Evolutionary conservation across 2,329 filamentous ascomycete genomes (phyloP), one percentile per base, ranked within the genome.

Genomic region (Microdochium bolleyi): DNA sequence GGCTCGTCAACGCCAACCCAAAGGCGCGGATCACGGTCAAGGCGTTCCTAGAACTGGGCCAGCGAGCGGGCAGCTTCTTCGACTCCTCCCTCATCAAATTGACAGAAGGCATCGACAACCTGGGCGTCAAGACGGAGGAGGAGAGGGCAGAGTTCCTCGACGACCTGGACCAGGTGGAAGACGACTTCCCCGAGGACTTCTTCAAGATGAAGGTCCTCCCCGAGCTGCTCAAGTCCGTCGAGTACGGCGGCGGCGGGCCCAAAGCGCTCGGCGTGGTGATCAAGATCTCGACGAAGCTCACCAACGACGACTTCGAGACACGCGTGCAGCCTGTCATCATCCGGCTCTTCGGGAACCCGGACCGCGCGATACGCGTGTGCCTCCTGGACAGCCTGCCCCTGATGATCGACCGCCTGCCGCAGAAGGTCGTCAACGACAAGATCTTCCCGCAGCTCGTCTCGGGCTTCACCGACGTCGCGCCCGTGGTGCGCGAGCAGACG

Each of bases 361-460:
- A 99, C 67, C 83, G 94, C 59, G 94, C 91, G 3, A 86, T 97
- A 55, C 84, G 94, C 41, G 92, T 99, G 2, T 96, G 89, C 63
- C 73, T 99, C 49, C 73, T 99, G 51, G 92, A 97, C 66, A 95
- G 88, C 63, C 73, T 99, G 8, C 88, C 91, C 1, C 69, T 86
- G 30, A 96, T 97, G 85, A 95, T 97, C 57, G 92, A 96, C 62
- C 86, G 89, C 55, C 72, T 99, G 48, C 78, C 91, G 1, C 89
- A 92, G 61, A 96, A 90, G 69, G 76, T 89, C 51, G 90, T 99
- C 56, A 96, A 92, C 63, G 92, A 96, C 68, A 96, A 92, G 69
- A 95, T 99, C 57, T 99, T 96, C 63, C 94, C 94, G 2, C 88
- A 95, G 60, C 84, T 99, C 76, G 92, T 92, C n/a, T 92, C 92